Percentiles rank a stretch among this genome's conserved stretches.
These are phyloP conservation scores for Waltergamsia citrina DNA, from an alignment of 2,329 filamentous ascomycete genomes.

Conservation along the genomic window DNA sequence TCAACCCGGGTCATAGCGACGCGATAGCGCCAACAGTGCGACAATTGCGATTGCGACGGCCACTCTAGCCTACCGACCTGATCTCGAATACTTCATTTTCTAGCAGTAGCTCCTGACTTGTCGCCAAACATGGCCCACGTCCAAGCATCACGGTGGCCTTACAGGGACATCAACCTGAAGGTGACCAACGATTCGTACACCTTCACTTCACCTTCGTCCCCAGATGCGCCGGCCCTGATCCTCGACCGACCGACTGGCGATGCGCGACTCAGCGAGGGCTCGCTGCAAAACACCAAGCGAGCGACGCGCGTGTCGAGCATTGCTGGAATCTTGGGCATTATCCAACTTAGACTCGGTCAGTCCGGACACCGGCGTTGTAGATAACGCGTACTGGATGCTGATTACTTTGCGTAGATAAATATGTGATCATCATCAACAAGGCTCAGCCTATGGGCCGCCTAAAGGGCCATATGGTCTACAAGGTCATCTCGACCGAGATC, in stretches of 20 bases:
- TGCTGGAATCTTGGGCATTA: constrained; percentile 86
- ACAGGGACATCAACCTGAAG: constrained; percentile 95
- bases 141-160: constrained; percentile 47
- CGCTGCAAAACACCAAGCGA: constrained; percentile 65
- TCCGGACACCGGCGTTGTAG: constrained; percentile 4
- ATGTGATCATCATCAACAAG: constrained; percentile 94
- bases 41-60: not conserved
- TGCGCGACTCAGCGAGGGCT: constrained; percentile 73
- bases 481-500: constrained; percentile 82
- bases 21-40: not conserved
- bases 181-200: constrained; percentile 87
- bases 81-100: no score
- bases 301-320: constrained; percentile 73
- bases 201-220: constrained; percentile 91
- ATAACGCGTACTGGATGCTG: not conserved
- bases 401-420: constrained; percentile 56
- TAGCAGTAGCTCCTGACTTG: not conserved
- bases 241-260: constrained; percentile 91
- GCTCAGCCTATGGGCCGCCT: constrained; percentile 82
- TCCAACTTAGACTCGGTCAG: constrained; percentile 84
- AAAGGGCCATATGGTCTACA: constrained; percentile 95
- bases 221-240: constrained; percentile 76
- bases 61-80: no score
- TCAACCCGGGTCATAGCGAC: not conserved
- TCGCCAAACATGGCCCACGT: constrained; percentile 24